These are phyloP conservation scores for Arthrobotrys sphaeroides DNA, from an alignment of 2,329 filamentous ascomycete genomes.

Conservation along the genomic window DNA sequence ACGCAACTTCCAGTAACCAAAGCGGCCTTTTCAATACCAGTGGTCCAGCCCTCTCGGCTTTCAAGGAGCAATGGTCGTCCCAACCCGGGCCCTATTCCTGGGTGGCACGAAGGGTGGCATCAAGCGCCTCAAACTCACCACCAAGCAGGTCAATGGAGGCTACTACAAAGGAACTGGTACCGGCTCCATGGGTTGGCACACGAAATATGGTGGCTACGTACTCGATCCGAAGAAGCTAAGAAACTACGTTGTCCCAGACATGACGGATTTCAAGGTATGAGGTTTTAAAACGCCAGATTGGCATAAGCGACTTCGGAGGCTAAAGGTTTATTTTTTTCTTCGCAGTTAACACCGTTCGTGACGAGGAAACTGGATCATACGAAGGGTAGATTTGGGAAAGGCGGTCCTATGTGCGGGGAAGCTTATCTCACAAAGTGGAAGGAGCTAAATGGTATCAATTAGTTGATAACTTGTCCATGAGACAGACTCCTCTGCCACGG, in stretches of 20 bases:
- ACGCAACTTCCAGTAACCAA: neutral
- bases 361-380: slow-evolving; percentile 68
- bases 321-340: neutral
- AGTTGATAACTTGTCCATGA: slow-evolving; percentile 39
- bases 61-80: slow-evolving; percentile 58
- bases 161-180: slow-evolving; percentile 97
- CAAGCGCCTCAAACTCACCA: slow-evolving; percentile 82
- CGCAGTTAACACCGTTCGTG: slow-evolving; percentile 87
- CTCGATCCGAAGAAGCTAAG: slow-evolving; percentile 89
- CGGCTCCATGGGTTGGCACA: slow-evolving; percentile 85
- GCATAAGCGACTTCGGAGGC: neutral
- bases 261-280: slow-evolving; percentile 79
- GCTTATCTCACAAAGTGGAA: slow-evolving; percentile 75
- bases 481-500: neutral
- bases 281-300: neutral
- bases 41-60: too few relatives aligned
- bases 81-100: slow-evolving; percentile 73
- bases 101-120: slow-evolving; percentile 64
- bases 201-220: slow-evolving; percentile 81
- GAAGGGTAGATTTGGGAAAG: slow-evolving; percentile 66
- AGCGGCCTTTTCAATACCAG: too few relatives aligned
- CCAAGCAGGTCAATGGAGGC: slow-evolving; percentile 90
- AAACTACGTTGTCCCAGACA: slow-evolving; percentile 82
- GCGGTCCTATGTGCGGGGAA: slow-evolving; percentile 71
- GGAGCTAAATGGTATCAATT: slow-evolving; percentile 69